These are phyloP conservation scores for Macroventuria anomochaeta DNA, from an alignment of 2,329 filamentous ascomycete species.

Conservation along the genomic window DNA sequence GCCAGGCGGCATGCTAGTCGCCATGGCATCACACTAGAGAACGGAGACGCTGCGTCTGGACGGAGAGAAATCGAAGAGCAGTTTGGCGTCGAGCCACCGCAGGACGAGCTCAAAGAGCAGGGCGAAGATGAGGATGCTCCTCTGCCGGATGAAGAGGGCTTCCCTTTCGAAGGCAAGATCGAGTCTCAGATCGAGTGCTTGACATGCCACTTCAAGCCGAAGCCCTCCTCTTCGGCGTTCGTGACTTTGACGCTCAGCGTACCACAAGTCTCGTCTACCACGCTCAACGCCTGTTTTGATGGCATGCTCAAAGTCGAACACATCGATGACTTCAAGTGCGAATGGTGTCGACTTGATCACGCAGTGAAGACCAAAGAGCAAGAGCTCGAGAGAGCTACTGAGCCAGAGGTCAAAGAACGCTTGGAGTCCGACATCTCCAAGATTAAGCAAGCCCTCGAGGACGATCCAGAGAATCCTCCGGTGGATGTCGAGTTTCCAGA, in stretches of 20 bases:
- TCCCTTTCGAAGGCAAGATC: conserved; percentile 88
- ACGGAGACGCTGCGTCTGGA: conserved; percentile 28
- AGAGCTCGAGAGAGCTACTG: conserved; percentile 59
- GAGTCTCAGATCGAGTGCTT: conserved; percentile 96
- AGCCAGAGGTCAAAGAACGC: conserved; percentile 50
- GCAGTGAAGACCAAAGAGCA: conserved; percentile 69
- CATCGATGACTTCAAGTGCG: conserved; percentile 97
- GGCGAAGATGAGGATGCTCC: conserved; percentile 23
- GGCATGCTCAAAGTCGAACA: conserved; percentile 92
- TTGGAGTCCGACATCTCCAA: conserved; percentile 67
- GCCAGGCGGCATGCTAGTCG: conserved; percentile 67
- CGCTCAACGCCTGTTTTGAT: conserved; percentile 88
- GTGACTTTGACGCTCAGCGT: conserved; percentile 92
- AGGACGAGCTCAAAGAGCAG: conserved; percentile 44
- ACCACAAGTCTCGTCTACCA: conserved; percentile 77
- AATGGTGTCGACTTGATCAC: conserved; percentile 86
- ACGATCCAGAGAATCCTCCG: conserved; percentile 79
- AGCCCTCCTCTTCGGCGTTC: conserved; percentile 81
- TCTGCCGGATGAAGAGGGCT: conserved; percentile 67
- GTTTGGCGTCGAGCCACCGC: conserved; percentile 29
- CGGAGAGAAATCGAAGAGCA: conserved; percentile 36
- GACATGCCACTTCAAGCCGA: conserved; percentile 87
- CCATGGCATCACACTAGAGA: conserved; percentile 25
- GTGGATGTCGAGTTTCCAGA: conserved; percentile 78
- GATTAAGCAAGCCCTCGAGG: conserved; percentile 73